Conservation (phyloP, 148 eudicot species). For the Selenicereus undatus region DNA sequence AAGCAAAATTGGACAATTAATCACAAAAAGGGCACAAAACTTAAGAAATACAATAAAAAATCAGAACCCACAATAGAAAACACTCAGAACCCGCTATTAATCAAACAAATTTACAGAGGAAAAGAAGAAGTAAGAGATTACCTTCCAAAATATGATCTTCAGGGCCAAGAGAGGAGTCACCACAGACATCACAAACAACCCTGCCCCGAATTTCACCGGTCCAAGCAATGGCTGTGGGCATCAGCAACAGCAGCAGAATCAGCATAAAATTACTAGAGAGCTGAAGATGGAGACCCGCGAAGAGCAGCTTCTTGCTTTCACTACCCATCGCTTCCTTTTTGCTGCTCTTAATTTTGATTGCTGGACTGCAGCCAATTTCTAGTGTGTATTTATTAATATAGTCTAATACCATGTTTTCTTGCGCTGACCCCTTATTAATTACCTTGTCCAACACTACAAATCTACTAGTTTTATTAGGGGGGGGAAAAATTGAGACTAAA, state of each 20-base stretch:
- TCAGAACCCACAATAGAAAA: neutral
- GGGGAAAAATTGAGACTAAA: no score
- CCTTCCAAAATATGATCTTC: constrained; percentile 89
- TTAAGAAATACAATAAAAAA: neutral
- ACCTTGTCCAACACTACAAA: no score
- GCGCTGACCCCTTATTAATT: no score
- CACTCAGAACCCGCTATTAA: neutral
- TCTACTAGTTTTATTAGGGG: no score
- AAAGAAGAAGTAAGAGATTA: neutral
- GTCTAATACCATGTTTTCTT: no score
- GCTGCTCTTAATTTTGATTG: neutral
- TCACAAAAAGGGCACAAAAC: neutral
- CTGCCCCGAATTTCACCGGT: constrained; percentile 91
- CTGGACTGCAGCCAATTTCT: no score
- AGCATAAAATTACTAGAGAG: neutral
- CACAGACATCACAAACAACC: constrained; percentile 94
- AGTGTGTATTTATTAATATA: no score
- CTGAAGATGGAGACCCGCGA: neutral
- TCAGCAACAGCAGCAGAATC: constrained; percentile 1
- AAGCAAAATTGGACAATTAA: neutral
- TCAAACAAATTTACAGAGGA: neutral
- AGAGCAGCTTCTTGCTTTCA: constrained; percentile 7
- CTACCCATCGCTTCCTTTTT: constrained; percentile 16
- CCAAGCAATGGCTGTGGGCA: constrained; percentile 44
- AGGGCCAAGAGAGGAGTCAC: constrained; percentile 87